These are phyloP conservation scores for Colletotrichum noveboracense DNA, from an alignment of 2,329 filamentous ascomycete species.

Conservation along the genomic window DNA sequence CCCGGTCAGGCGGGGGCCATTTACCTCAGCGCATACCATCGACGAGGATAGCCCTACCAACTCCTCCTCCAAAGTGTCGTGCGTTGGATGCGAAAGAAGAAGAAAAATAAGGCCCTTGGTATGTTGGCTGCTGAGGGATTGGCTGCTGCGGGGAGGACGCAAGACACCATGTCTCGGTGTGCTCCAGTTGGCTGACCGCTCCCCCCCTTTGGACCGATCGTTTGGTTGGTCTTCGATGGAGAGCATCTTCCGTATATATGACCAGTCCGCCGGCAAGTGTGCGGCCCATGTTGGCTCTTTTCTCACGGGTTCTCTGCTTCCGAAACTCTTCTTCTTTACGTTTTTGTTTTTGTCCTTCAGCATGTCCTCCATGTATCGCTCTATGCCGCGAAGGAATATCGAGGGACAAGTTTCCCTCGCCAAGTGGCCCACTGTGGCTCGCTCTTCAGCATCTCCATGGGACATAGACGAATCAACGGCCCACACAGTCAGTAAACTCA, in stretches of 20 bases:
- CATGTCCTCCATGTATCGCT: constrained; percentile 9
- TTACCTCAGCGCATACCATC: neutral
- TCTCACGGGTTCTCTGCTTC: constrained; percentile 4
- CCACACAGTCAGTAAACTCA: constrained; percentile 14
- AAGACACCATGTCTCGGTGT: constrained; percentile 18
- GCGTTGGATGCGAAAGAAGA: constrained; percentile 13
- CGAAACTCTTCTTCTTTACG: constrained; percentile 1
- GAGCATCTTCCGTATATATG: constrained; percentile 13
- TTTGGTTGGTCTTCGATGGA: neutral
- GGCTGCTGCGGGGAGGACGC: constrained; percentile 4
- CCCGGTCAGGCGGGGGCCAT: constrained; percentile 14
- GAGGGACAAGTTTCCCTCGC: constrained; percentile 16
- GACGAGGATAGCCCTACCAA: constrained; percentile 21
- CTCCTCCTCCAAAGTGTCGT: neutral
- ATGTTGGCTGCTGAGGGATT: constrained; percentile 17
- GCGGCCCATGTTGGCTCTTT: constrained; percentile 3
- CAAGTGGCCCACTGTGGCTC: constrained; percentile 11
- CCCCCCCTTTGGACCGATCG: neutral
- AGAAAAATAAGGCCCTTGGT: constrained; percentile 5
- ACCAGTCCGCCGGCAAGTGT: neutral
- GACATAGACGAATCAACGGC: constrained; percentile 15
- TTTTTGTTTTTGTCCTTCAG: constrained; percentile 4
- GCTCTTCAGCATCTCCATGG: neutral
- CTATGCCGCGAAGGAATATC: constrained; percentile 10
- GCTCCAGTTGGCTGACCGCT: constrained; percentile 15